These are phyloP conservation scores for Schizonepeta tenuifolia DNA, from an alignment of 257 asterid genomes.

Conservation along the genomic window DNA sequence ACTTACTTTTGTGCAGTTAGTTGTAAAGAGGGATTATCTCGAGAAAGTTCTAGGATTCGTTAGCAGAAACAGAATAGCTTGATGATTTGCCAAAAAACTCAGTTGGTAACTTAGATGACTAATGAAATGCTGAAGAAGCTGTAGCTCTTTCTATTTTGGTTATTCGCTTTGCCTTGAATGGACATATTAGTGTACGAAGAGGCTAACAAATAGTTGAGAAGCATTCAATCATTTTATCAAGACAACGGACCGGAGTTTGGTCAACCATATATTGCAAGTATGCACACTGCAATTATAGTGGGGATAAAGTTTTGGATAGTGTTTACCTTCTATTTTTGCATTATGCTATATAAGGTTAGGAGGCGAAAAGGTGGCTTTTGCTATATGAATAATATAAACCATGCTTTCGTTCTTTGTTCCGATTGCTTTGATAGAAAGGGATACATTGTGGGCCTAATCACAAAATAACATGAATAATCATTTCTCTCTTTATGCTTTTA, in stretches of 20 bases:
- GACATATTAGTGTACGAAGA: conserved; percentile 17
- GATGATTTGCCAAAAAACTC: conserved; percentile 24
- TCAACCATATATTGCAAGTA: conserved; percentile 28
- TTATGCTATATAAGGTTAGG: conserved; percentile 30
- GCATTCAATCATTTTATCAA: conserved; percentile 22
- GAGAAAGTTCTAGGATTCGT: conserved; percentile 22
- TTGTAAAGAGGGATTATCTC: conserved; percentile 23
- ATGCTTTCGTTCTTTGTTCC: conserved; percentile 5
- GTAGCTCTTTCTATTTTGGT: not conserved
- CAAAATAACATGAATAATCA: conserved; percentile 9
- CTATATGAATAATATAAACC: conserved; percentile 15
- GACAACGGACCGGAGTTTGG: conserved; percentile 1
- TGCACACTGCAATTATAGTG: not conserved
- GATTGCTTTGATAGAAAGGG: not conserved
- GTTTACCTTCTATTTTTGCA: not conserved
- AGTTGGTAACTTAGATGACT: conserved; percentile 21
- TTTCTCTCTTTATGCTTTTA: not conserved
- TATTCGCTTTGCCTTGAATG: conserved; percentile 16
- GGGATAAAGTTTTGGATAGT: conserved; percentile 9
- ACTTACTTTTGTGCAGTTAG: conserved; percentile 5
- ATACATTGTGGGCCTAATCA: conserved; percentile 11
- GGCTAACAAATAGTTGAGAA: not conserved
- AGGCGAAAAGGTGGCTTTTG: conserved; percentile 25
- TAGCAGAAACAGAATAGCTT: conserved; percentile 21
- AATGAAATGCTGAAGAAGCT: conserved; percentile 5